Evolutionary conservation across 2,329 filamentous ascomycete species (phyloP).

Genomic region (Aureobasidium vineae): DNA sequence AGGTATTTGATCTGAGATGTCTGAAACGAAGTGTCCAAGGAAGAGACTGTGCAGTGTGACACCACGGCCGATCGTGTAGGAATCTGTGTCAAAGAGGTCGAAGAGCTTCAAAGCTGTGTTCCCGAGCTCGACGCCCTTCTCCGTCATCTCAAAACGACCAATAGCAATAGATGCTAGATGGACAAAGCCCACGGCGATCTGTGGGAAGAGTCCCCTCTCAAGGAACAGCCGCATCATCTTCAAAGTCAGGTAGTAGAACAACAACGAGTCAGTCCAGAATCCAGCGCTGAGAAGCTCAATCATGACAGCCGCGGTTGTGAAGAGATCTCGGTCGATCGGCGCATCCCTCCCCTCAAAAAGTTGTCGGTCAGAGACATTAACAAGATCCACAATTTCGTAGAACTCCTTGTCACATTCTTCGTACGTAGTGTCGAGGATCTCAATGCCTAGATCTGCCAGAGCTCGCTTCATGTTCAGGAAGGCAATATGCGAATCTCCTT

Average conservation of each 20-base stretch:
- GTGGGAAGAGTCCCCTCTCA: conserved; percentile 62
- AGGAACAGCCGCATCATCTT: conserved; percentile 67
- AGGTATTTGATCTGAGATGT: conserved; percentile 57
- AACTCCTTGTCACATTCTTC: conserved; percentile 78
- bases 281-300: conserved; percentile 67
- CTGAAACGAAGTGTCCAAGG: conserved; percentile 66
- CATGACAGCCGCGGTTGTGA: conserved; percentile 67
- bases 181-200: conserved; percentile 67
- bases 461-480: conserved; percentile 70
- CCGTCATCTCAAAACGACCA: conserved; percentile 67
- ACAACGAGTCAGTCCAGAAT: conserved; percentile 69
- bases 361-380: conserved; percentile 41
- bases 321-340: conserved; percentile 52
- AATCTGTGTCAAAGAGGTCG: conserved; percentile 58
- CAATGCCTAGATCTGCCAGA: conserved; percentile 65
- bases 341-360: conserved; percentile 46
- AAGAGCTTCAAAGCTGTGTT: conserved; percentile 63
- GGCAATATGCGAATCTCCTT: conserved; percentile 67
- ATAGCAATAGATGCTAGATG: conserved; percentile 66
- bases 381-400: conserved; percentile 43
- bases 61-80: conserved; percentile 65
- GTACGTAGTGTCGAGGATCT: conserved; percentile 65
- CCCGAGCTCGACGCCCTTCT: conserved; percentile 65
- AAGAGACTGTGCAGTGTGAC: conserved; percentile 69
- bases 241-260: conserved; percentile 70